Base-by-base conservation (phyloP, 805 yeast species). In the Zygoascus flipseniorum region DNA sequence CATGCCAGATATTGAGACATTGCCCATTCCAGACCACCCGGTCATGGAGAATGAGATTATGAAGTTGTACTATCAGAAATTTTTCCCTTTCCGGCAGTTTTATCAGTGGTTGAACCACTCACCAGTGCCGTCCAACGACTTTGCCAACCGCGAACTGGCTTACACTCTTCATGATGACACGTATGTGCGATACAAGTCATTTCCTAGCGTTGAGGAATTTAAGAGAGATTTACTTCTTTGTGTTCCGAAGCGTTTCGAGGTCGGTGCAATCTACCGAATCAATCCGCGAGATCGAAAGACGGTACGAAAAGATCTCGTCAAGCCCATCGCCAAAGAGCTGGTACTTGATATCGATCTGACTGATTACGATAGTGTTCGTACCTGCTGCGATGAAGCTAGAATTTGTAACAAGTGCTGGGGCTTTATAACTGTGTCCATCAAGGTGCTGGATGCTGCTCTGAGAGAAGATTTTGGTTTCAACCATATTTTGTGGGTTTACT, bases 341-440 rank as follows among this genome's bases (percentile, higher is more conserved):
- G 96, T 90, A 6, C 85, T 93, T 59, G 99, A 93, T 81, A 92
- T 93, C 59, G 99, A 93, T 83, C 81, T 93, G 76, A 93, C 97
- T 26, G 99, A 93, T 72, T 93, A 93, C 67, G 98, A 92, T 69
- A 86, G 83, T 26, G 79, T 88, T 60, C 82, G 99, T 71, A 92
- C 97, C 0, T 93, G 99, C 69, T 93, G 99, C 67, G 73, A 81
- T 11, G 90, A 86, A 45, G 89, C 96, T 0, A 78, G 75, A 39
- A 89, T 93, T 51, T 93, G 99, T 69, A 71, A 69, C 37, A 87
- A 86, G 66, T 93, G 99, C 73, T 93, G 99, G 99, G 83, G 80
- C 56, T 93, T 90, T 65, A 87, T 93, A 55, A 82, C 85, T 19
- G 80, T 90, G 26, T 97, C 97, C 1, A 80, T 89, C 54, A 78